Evolutionary conservation across 306 rosid species (phyloP).

Genomic region (Comarum palustre): DNA sequence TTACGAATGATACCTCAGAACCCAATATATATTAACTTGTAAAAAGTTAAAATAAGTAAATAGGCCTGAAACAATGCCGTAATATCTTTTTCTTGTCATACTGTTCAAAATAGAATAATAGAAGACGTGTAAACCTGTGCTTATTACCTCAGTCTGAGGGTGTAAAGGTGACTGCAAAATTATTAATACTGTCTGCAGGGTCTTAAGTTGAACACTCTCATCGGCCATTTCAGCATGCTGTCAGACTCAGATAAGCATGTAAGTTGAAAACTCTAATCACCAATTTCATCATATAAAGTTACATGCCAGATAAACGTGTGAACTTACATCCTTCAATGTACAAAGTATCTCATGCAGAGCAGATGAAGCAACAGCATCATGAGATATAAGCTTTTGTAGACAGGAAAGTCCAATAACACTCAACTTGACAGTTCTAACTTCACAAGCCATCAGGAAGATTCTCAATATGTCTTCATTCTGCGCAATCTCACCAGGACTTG

Average conservation of each 20-base stretch:
- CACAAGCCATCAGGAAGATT: conserved; percentile 91
- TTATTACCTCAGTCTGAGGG: conserved; percentile 80
- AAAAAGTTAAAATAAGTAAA: background rate
- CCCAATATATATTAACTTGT: background rate
- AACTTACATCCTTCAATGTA: conserved; percentile 88
- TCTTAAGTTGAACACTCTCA: conserved; percentile 89
- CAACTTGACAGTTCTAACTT: conserved; percentile 73
- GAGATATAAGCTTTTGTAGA: conserved; percentile 86
- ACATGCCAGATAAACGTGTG: conserved; percentile 3
- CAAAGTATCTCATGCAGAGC: conserved; percentile 72
- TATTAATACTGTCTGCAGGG: conserved; percentile 89
- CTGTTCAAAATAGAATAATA: background rate
- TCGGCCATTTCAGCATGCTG: conserved; percentile 97
- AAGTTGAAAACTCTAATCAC: background rate
- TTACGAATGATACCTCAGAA: background rate
- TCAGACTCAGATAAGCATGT: conserved; percentile 28
- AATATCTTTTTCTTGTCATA: background rate
- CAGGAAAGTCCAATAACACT: conserved; percentile 94
- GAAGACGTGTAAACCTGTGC: background rate
- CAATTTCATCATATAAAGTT: background rate
- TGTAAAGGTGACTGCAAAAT: conserved; percentile 89
- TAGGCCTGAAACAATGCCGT: background rate
- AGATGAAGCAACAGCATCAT: conserved; percentile 79
- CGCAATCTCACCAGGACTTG: conserved; percentile 84
- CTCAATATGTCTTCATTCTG: conserved; percentile 84